Base-by-base conservation (phyloP, 495 filamentous ascomycete genomes). In the Lepraria neglecta region DNA sequence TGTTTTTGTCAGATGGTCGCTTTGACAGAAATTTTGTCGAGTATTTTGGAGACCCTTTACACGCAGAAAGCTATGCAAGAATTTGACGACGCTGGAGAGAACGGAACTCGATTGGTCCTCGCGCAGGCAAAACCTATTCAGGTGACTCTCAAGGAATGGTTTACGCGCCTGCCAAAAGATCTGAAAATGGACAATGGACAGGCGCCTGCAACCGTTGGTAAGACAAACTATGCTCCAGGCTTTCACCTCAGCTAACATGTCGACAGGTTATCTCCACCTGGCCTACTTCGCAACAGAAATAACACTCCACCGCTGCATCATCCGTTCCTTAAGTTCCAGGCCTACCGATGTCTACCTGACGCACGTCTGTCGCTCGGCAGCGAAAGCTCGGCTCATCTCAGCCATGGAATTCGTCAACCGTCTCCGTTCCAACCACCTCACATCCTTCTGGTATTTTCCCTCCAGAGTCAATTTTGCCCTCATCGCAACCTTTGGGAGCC, bases 291-390 rank as follows among this genome's bases (percentile, higher is more conserved):
- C 83, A 38, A 81, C 80, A 11, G 81, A 84, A 70, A 83, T 84
- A 63, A 83, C 82, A 45, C 75, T 86, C 6, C 82, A 83, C 69
- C 78, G 83, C 33, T 82, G 76, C 67, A 82, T 86, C 60, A 76
- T 86, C 48, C 78, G 81, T 24, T 80, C 77, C 10, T 71, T 85
- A 30, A 68, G 72, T 27, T 66, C 72, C 3, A 69, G 73, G 21
- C 71, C 76, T 51, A 71, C 74, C 24, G 79, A 82, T 65, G 71
- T 74, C 12, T 79, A 79, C 71, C 84, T 96, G 51, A 82, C 91
- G 19, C 91, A 96, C 76, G 96, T 97, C 69, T 97, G 92, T 74
- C 94, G 94, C 56, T 91, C 87, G 28, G 94, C 94, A 24, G 82
- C 82, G 7, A 82, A 83, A 65, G 80, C 79, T 2, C 76, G 80